Evolutionary conservation across 805 yeast genomes (phyloP), one percentile per base, ranked within the genome.

Genomic region (Candida odintsovae): DNA sequence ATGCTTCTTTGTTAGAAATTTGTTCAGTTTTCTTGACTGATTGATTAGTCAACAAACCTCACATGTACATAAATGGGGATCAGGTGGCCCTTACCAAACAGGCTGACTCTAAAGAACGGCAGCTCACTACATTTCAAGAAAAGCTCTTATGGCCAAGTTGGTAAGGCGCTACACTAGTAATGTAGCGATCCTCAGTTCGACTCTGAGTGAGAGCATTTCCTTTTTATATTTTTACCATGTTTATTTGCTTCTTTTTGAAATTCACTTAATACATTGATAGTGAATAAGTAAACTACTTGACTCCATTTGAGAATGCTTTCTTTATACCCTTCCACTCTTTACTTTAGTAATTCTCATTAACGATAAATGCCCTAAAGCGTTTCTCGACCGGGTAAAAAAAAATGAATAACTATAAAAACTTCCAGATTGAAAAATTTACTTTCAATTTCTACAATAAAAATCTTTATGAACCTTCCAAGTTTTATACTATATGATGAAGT

Each of bases 91-190:
- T 22, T 22, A 22, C 23, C 23, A 22, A n/a, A n/a, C n/a, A n/a
- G n/a, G n/a, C n/a, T n/a, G n/a, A n/a, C n/a, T n/a, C n/a, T n/a
- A n/a, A n/a, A n/a, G n/a, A n/a, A n/a, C n/a, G n/a, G n/a, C n/a
- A n/a, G n/a, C n/a, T n/a, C n/a, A n/a, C n/a, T n/a, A n/a, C n/a
- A n/a, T 31, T 33, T 31, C 38, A 38, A 28, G 13, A 47, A 33
- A 37, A 48, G 74, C 76, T 72, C 70, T 68, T 71, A 71, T 72
- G 77, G 76, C 76, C 76, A 71, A 73, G 76, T 69, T 78, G 86
- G 86, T 80, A 80, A 82, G 83, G 86, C 86, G 86, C 78, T 74
- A 81, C 85, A 80, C 86, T 80, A 80, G 85, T 81, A 81, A 80
- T 80, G 86, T 80, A 75, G 79, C 80, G 85, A 81, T 80, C 86